Conservation (phyloP, 306 rosid genomes). For the Sphenostylis stenocarpa region DNA sequence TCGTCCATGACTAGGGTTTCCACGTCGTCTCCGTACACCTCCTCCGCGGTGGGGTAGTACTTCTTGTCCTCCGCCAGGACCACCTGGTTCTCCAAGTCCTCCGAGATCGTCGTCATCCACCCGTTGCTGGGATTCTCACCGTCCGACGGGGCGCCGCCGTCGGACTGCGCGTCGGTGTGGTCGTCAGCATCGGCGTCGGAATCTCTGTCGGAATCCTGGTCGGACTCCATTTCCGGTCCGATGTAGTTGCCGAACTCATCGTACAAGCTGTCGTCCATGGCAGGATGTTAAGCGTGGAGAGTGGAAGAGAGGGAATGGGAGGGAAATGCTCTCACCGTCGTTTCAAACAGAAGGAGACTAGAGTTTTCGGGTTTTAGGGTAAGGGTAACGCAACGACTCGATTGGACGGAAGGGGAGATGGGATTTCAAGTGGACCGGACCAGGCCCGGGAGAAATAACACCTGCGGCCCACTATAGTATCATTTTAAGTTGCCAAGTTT, state of each 20-base stretch:
- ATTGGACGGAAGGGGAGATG: neutral
- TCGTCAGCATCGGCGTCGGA: conserved; percentile 17
- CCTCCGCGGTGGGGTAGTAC: conserved; percentile 94
- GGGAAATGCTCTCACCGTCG: conserved; percentile 5
- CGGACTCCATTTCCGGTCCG: conserved; percentile 96
- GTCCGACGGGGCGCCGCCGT: conserved; percentile 52
- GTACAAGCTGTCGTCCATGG: conserved; percentile 93
- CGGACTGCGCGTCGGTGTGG: conserved; percentile 31
- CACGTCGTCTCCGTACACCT: conserved; percentile 93
- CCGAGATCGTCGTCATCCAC: conserved; percentile 64
- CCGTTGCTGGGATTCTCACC: conserved; percentile 68
- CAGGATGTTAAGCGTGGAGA: neutral
- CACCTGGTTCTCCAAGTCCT: conserved; percentile 83
- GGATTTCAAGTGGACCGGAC: neutral
- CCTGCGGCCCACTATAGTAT: neutral
- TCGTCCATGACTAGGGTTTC: conserved; percentile 98
- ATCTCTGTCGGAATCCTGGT: conserved; percentile 75
- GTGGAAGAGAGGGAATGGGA: neutral
- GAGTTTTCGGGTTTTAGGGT: conserved; percentile 45
- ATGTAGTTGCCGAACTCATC: conserved; percentile 98
- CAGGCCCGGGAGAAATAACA: neutral
- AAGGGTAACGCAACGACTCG: conserved; percentile 35
- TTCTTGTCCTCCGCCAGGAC: conserved; percentile 96
- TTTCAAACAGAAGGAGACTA: neutral
- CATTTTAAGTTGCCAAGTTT: too few species aligned